phyloP scores from a whole-genome alignment of 805 yeast genomes.

The Cyberlindnera nakhonratchasimensis region DNA sequence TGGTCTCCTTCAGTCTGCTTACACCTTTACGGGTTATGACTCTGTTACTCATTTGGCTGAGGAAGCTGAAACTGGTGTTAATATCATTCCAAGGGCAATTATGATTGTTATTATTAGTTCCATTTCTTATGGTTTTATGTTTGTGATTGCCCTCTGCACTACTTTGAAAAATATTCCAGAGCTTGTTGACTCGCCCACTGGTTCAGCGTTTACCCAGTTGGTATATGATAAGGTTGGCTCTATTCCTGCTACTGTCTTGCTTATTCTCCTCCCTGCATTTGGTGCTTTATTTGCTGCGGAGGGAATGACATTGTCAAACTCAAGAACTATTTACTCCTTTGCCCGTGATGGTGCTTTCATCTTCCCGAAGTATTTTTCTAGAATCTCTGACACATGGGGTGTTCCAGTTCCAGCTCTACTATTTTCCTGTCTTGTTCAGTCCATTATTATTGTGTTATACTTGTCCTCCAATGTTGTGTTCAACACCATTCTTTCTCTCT shows the following conservation, averaged over 20 bases:
- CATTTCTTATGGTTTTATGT: constrained; percentile 31
- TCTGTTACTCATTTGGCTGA: constrained; percentile 35
- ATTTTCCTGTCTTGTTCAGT: constrained; percentile 26
- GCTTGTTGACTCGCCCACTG: constrained; percentile 22
- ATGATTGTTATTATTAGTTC: constrained; percentile 29
- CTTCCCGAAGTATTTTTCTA: constrained; percentile 30
- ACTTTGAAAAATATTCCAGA: constrained; percentile 24
- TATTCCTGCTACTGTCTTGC: constrained; percentile 29
- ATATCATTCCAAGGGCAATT: constrained; percentile 34
- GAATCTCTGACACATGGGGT: constrained; percentile 24
- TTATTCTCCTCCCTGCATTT: constrained; percentile 25
- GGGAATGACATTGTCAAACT: constrained; percentile 31
- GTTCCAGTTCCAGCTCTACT: constrained; percentile 30
- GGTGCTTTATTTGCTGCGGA: constrained; percentile 27
- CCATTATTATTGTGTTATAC: constrained; percentile 30
- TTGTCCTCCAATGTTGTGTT: constrained; percentile 32
- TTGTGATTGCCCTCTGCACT: constrained; percentile 31
- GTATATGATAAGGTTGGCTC: constrained; percentile 27
- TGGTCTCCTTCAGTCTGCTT: constrained; percentile 28
- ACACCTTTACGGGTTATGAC: constrained; percentile 33
- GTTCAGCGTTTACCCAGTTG: constrained; percentile 28
- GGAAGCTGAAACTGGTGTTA: constrained; percentile 28
- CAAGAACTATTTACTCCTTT: constrained; percentile 34
- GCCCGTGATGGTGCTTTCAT: constrained; percentile 35
- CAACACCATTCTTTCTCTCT: constrained; percentile 32